Evolutionary conservation across 2,329 filamentous ascomycete species (phyloP).

Genomic region (Paraconiothyrium sp.): DNA sequence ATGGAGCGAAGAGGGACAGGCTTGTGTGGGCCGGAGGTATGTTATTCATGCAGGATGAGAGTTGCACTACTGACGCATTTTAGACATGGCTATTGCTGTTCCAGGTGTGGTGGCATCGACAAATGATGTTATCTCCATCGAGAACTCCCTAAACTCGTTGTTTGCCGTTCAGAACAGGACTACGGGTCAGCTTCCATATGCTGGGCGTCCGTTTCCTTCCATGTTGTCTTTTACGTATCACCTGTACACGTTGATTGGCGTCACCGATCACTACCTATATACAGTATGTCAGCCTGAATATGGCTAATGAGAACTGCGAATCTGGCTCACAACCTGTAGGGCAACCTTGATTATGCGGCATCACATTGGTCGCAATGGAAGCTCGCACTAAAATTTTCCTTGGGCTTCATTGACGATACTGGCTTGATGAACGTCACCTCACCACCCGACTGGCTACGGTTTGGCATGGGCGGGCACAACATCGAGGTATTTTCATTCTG

Average conservation of each 20-base stretch:
- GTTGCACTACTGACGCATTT: constrained; percentile 8
- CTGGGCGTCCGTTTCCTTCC: constrained; percentile 55
- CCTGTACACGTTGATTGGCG: constrained; percentile 58
- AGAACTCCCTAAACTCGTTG: constrained; percentile 60
- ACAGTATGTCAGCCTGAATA: constrained; percentile 40
- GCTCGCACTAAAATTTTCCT: constrained; percentile 54
- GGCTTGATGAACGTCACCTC: constrained; percentile 59
- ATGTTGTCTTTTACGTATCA: constrained; percentile 65
- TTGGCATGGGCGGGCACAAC: constrained; percentile 62
- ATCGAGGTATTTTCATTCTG: constrained; percentile 47
- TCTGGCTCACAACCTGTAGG: constrained; percentile 25
- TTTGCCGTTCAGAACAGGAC: constrained; percentile 56
- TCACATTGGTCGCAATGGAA: constrained; percentile 57
- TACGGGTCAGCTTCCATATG: constrained; percentile 61
- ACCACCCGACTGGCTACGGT: constrained; percentile 58
- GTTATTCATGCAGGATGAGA: not conserved
- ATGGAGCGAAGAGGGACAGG: constrained; percentile 68
- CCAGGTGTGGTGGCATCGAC: constrained; percentile 65
- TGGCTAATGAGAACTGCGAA: not conserved
- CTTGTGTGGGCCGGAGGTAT: constrained; percentile 66
- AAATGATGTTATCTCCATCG: constrained; percentile 61
- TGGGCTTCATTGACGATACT: constrained; percentile 54
- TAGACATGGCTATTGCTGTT: constrained; percentile 66
- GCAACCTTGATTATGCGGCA: constrained; percentile 52
- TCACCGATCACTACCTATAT: constrained; percentile 57